A percentile compares a stretch with the other conserved stretches of the same genome.
These are phyloP conservation scores for Auxenochlorella pyrenoidosa DNA, from an alignment of 139 green algal species.

Conservation along the genomic window DNA sequence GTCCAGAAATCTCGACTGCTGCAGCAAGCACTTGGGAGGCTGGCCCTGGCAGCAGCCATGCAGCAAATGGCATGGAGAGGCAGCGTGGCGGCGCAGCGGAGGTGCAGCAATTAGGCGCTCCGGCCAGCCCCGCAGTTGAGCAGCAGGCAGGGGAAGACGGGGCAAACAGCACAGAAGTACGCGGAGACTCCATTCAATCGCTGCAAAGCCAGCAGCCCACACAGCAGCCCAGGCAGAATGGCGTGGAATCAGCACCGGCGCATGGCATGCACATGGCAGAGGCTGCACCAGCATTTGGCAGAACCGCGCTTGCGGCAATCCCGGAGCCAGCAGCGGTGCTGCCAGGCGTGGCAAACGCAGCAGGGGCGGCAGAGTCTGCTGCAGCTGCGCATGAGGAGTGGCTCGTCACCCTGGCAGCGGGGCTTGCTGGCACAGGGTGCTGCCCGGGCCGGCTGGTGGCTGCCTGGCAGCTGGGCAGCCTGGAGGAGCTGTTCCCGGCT, in stretches of 20 bases:
- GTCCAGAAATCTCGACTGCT: not conserved
- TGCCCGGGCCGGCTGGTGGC: conserved; percentile 15
- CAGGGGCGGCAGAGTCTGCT: too few species aligned
- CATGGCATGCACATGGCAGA: not conserved
- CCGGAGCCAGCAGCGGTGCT: not conserved
- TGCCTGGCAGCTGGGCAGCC: conserved; percentile 25
- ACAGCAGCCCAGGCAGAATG: not conserved
- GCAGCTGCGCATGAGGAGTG: not conserved
- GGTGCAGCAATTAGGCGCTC: not conserved
- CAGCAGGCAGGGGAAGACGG: not conserved
- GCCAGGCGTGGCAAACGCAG: not conserved
- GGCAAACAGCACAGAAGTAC: not conserved
- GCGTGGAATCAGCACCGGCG: not conserved
- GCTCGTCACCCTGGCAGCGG: not conserved
- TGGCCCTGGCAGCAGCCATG: not conserved
- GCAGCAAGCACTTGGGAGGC: not conserved
- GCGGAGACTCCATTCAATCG: not conserved
- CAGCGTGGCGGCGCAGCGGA: not conserved
- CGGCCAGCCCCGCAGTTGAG: not conserved
- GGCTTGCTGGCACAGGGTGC: not conserved
- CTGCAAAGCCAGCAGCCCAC: not conserved
- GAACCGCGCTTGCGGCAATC: not conserved
- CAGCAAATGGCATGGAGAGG: not conserved
- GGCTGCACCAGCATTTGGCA: not conserved
- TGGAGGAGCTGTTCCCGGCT: conserved; percentile 7